A percentile compares a stretch with the other conserved stretches of the same genome.
phyloP scores from a whole-genome alignment of 305 asterid species.

The Plantago coronopus region DNA sequence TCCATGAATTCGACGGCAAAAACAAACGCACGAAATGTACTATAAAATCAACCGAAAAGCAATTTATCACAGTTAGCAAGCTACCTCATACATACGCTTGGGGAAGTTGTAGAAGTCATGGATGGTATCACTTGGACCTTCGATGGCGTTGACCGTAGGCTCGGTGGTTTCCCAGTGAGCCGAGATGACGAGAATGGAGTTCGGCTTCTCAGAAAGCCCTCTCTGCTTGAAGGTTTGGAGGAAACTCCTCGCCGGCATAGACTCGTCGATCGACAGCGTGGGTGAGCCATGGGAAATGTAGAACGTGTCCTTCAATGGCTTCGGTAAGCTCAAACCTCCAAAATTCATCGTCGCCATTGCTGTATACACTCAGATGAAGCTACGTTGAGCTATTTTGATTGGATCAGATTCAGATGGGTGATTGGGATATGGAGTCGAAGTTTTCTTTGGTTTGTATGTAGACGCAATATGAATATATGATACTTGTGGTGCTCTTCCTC shows the following conservation, averaged over 20 bases:
- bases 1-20: too few species aligned
- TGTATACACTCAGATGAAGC: not conserved
- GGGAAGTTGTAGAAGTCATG: conserved; percentile 81
- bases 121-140: conserved; percentile 54
- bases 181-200: conserved; percentile 51
- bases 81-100: conserved; percentile 66
- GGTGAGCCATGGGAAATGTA: conserved; percentile 80
- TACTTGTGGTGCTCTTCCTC: too few species aligned
- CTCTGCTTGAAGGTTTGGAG: conserved; percentile 44
- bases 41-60: too few species aligned
- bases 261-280: conserved; percentile 61
- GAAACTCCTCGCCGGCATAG: conserved; percentile 64
- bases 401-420: not conserved
- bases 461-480: not conserved
- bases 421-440: not conserved
- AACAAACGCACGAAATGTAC: too few species aligned
- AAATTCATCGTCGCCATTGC: conserved; percentile 18
- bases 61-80: too few species aligned
- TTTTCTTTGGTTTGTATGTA: not conserved
- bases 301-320: conserved; percentile 38
- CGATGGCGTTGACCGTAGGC: conserved; percentile 55
- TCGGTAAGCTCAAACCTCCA: conserved; percentile 12
- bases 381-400: too few species aligned
- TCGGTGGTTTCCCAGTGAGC: conserved; percentile 81
- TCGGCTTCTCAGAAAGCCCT: conserved; percentile 43